Base-by-base conservation (phyloP, 345 rosid species). In the Brassica cretica region DNA sequence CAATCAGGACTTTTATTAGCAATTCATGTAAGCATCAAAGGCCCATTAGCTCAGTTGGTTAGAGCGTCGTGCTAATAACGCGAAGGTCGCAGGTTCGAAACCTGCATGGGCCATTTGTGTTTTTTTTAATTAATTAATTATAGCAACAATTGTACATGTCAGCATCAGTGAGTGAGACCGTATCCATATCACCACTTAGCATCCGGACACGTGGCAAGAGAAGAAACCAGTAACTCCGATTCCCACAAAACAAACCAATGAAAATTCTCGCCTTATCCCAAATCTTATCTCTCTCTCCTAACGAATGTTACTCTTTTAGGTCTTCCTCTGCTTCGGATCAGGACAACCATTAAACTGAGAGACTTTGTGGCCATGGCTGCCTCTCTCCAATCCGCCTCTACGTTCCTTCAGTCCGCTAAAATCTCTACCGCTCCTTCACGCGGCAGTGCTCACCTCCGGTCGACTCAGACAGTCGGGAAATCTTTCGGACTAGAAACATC, bases 11-110 rank as follows among this genome's bases (percentile, higher is more conserved):
- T 27, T 27, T 27, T 27, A 27, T 5, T 32, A 32, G 35, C 35
- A 6, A 6, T 33, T 33, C 6, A 5, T 6, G 37, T 5, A 33
- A 6, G 37, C 37, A 33, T 46, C 19, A 15, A 5, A 51, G 58
- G 59, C 59, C 59, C 59, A 53, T 53, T 53, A 53, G 24, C 59
- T 53, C 59, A 70, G 80, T 77, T 70, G 94, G 98, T 93, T 88
- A 91, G 89, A 93, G 91, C 90, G 93, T 90, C 89, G 89, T 90
- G 94, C 91, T 89, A 93, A 89, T 91, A 87, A 92, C 96, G 93
- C 95, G 89, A 89, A 88, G 93, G 97, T 89, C 88, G 70, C 77
- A 78, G 82, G 78, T 73, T 78, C 74, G 78, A 78, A 68, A 73
- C 74, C 82, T 79, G 74, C 74, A 68, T 79, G 74, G 78, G 74